Conservation (phyloP, 2,329 filamentous ascomycete species). For the Lachnum nothofagi region DNA sequence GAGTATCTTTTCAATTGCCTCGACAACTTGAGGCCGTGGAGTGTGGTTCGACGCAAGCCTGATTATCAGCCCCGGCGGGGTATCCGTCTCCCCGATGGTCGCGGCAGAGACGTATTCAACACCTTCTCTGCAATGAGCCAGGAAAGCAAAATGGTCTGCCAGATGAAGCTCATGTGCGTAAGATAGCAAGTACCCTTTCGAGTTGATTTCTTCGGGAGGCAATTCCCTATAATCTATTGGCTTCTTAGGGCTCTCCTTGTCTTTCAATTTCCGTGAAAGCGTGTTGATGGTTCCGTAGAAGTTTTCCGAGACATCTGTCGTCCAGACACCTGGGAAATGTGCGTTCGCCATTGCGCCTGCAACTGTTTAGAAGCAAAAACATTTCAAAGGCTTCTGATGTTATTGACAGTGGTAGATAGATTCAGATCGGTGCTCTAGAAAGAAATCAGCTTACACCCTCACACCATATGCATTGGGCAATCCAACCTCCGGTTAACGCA, state of each 20-base stretch:
- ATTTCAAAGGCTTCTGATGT: too few relatives aligned
- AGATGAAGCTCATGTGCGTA: slow-evolving; percentile 23
- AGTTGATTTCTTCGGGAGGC: not conserved
- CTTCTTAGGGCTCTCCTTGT: not conserved
- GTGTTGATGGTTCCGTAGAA: not conserved
- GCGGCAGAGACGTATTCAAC: slow-evolving; percentile 18
- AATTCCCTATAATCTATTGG: slow-evolving; percentile 2
- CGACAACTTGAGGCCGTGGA: not conserved
- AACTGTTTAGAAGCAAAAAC: not conserved
- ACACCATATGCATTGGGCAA: not conserved
- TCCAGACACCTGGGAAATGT: slow-evolving; percentile 27
- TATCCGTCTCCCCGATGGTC: slow-evolving; percentile 16
- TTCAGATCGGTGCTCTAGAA: too few relatives aligned
- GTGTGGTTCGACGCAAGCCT: slow-evolving; percentile 22
- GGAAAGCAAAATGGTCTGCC: slow-evolving; percentile 24
- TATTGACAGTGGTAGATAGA: too few relatives aligned
- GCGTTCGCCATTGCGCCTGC: not conserved
- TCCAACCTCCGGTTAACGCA: not conserved
- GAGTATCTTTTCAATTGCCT: slow-evolving; percentile 3
- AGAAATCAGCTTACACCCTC: not conserved
- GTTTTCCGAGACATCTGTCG: slow-evolving; percentile 4
- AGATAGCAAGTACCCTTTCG: not conserved
- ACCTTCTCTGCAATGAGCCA: slow-evolving; percentile 13
- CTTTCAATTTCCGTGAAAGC: not conserved
- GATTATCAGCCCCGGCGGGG: slow-evolving; percentile 10